Evolutionary conservation across 306 rosid species (phyloP), one percentile per base, ranked within the genome.

Genomic region (Malus sieversii): DNA sequence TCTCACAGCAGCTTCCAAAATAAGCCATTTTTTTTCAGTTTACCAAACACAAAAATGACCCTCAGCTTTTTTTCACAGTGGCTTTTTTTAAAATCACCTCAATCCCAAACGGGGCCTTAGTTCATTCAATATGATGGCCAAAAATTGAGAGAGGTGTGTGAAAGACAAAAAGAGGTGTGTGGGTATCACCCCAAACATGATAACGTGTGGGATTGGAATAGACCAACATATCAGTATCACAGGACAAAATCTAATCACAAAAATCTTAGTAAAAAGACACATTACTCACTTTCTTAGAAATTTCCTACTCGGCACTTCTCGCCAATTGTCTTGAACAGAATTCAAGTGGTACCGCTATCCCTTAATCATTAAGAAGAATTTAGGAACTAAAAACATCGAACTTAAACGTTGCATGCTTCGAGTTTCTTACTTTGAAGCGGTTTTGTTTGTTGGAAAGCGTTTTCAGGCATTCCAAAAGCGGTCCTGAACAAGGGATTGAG

Each of bases 231-330:
- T 10, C 1, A 6, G 19, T 63, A 63, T 4, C 0, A 6, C 14
- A 3, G 0, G 19, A 32, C 32, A 76, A 68, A 68, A 68, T 33
- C 8, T 25, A 67, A 15, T 4, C 29, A 22, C 15, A 65, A 67
- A 33, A 67, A 25, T 23, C 66, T 12, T 27, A 61, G 1, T 14
- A 74, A 48, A 52, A 33, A 5, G 76, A 76, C 68, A 48, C 25
- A 1, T 4, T 6, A 29, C 29, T 46, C 22, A 25, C 46, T 35
- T 78, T 81, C 80, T 14, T 3, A 23, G 87, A 81, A 84, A 74
- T 60, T 80, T 84, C 84, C 64, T 35, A 22, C 46, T 42, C 19
- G 29, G 61, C 22, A 48, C 55, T 48, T 48, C 20, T 15, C 55
- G 8, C 2, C 40, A 35, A 35, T 6, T 35, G 40, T 48, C 27